Base-by-base conservation (phyloP, 2,329 filamentous ascomycete genomes). In the Rutstroemia sydowiana region DNA sequence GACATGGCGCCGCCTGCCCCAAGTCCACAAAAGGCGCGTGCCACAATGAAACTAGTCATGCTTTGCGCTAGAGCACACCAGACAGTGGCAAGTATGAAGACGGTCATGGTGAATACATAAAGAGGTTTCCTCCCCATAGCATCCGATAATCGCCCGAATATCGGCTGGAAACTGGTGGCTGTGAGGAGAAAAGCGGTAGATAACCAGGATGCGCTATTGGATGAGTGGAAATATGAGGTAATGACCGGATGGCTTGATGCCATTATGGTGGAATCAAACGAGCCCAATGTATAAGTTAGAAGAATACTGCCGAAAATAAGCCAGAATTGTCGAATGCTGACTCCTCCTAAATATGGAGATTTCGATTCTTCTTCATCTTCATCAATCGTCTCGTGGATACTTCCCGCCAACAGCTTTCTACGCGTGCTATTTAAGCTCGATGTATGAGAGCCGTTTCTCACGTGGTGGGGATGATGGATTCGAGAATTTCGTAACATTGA, bases 261-360 rank as follows among this genome's bases (percentile, higher is more conserved):
- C 86, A 92, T 90, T 58, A 92, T 78, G 3, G 87, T 92, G 10
- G 79, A 77, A 70, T 92, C 88, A 63, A 92, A 91, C 65, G 75
- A 81, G 31, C 72, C 70, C 14, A 82, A 71, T 56, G 84, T 78
- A 61, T 79, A 78, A 4, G 74, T 73, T n/a, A 75, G 63, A 55
- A 85, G 68, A 43, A 85, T 72, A 46, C 77, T 76, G 5, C 69
- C 59, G 63, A 85, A 87, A 51, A 85, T 78, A 55, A 80, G 63
- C 75, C 79, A 82, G 69, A 87, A 87, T 21, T 53, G 55, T 28
- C 75, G 72, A 7, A 69, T 65, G 30, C 65, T 66, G 8, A 76
- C 71, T 55, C 73, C 71, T 55, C 71, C 71, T 55, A 73, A 70
- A 39, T 59, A 67, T 0, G 64, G 64, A 48, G 61, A 54, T 62